Evolutionary conservation across 495 filamentous ascomycete genomes (phyloP), one percentile per base, ranked within the genome.

Genomic region (Annulohypoxylon stygium): DNA sequence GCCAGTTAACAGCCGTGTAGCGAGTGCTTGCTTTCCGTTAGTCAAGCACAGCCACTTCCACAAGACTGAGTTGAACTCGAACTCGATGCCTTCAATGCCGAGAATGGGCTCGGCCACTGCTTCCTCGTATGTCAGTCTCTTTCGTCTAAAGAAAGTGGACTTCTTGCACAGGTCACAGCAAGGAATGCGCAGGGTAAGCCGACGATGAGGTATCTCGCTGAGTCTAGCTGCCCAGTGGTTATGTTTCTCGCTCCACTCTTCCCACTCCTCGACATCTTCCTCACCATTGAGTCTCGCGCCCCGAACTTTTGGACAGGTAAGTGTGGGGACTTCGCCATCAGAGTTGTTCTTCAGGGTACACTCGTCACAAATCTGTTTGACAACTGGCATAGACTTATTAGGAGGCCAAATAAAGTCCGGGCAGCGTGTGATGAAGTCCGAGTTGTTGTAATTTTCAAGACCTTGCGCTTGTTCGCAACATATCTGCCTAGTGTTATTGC

Each of bases 121-220:
- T 18, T 51, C 25, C 18, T 11, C 23, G 11, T 25, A 11, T 6
- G 20, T 18, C 5, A 20, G 6, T 20, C 25, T n/a, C 10, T 64
- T 33, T 11, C 30, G 26, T 33, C 14, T 18, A 60, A 51, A 53
- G 18, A 63, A 67, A 10, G n/a, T 34, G 8, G 70, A 65, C 10
- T 45, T 25, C n/a, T 61, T 26, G 41, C 70, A 73, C 5, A 73
- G 43, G 14, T 57, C 53, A 45, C 70, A 73, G 16, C 5, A 55
- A 4, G 70, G 70, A 18, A 73, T 60, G 0, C 60, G 60, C 10
- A 73, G 8, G 3, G 64, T 73, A 0, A 73, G 39, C 0, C 2
- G 2, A 10, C 70, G 64, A 50, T 73, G 70, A 71, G 8, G 18
- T 2, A 20, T 67, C 75, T 69, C 66, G 39, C 16, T 53, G 4